Evolutionary conservation across 2,329 filamentous ascomycete species (phyloP).

Genomic region (Claviceps sp.): DNA sequence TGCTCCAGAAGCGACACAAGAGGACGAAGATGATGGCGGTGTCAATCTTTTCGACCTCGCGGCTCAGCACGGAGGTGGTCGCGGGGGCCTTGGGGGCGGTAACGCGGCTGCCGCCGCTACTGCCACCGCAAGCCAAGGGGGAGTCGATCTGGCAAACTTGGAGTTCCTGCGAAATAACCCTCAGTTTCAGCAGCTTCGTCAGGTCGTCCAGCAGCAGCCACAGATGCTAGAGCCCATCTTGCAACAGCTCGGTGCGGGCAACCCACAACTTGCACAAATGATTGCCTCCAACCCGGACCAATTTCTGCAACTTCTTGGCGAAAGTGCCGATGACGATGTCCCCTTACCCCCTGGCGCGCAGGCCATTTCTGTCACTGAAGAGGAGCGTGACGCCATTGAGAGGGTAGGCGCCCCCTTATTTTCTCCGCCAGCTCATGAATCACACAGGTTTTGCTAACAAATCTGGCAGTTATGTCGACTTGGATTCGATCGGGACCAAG

Average conservation of each 20-base stretch:
- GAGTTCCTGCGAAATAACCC: conserved; percentile 92
- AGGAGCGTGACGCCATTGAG: conserved; percentile 95
- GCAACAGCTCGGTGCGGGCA: conserved; percentile 87
- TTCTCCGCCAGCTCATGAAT: neutral
- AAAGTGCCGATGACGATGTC: conserved; percentile 74
- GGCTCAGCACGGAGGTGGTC: conserved; percentile 51
- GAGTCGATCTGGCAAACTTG: conserved; percentile 57
- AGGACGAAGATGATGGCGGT: conserved; percentile 47
- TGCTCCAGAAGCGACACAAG: conserved; percentile 19
- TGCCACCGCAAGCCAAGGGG: conserved; percentile 35
- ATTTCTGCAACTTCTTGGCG: conserved; percentile 79
- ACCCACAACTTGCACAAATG: conserved; percentile 84
- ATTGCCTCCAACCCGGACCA: conserved; percentile 88
- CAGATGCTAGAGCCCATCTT: conserved; percentile 98
- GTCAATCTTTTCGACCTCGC: conserved; percentile 91
- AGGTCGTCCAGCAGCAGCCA: conserved; percentile 93
- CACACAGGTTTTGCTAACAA: neutral
- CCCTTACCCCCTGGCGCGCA: conserved; percentile 79
- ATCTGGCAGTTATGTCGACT: conserved; percentile 66
- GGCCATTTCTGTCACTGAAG: conserved; percentile 82
- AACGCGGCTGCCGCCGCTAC: conserved; percentile 29
- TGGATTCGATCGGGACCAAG: conserved; percentile 83
- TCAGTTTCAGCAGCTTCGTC: conserved; percentile 93
- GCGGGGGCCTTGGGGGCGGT: conserved; percentile 28
- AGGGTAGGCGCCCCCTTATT: conserved; percentile 42